These are phyloP conservation scores for Yamadazyma spencermartinsiae DNA, from an alignment of 1,139 yeast species.

Conservation along the genomic window DNA sequence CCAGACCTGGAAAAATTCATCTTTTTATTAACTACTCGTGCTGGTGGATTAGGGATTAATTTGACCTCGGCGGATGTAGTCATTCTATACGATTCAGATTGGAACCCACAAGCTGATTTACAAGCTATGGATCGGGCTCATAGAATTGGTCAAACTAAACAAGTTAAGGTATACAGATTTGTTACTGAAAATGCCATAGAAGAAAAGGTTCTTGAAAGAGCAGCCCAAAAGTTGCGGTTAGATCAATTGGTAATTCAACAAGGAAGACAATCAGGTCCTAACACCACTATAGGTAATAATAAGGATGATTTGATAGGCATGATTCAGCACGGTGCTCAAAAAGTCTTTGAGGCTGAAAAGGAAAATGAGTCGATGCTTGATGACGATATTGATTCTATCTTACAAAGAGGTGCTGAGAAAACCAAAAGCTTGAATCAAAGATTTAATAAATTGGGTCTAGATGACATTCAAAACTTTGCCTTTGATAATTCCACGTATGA, in stretches of 20 bases:
- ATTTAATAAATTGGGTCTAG: conserved; percentile 82
- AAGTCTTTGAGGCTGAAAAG: conserved; percentile 61
- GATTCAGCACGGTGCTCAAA: conserved; percentile 97
- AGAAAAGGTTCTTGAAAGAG: conserved; percentile 92
- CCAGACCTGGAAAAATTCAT: conserved; percentile 83
- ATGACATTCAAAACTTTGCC: conserved; percentile 87
- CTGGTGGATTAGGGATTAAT: conserved; percentile 98
- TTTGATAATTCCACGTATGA: conserved; percentile 90
- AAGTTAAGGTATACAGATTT: conserved; percentile 86
- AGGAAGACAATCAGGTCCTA: conserved; percentile 57
- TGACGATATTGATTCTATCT: conserved; percentile 77
- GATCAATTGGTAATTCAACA: conserved; percentile 97
- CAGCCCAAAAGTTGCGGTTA: conserved; percentile 87
- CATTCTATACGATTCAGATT: conserved; percentile 87
- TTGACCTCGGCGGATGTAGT: conserved; percentile 92
- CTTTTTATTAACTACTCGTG: conserved; percentile 89
- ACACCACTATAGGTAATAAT: conserved; percentile 40
- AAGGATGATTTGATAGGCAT: conserved; percentile 88
- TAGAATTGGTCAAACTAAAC: conserved; percentile 96
- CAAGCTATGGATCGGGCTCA: conserved; percentile 99
- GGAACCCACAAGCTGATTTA: conserved; percentile 98
- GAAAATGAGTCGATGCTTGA: conserved; percentile 44
- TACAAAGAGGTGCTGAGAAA: conserved; percentile 76
- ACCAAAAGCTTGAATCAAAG: conserved; percentile 76
- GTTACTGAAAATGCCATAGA: conserved; percentile 96